Conservation (phyloP, 495 filamentous ascomycete species). For the Tuber melanosporum region DNA sequence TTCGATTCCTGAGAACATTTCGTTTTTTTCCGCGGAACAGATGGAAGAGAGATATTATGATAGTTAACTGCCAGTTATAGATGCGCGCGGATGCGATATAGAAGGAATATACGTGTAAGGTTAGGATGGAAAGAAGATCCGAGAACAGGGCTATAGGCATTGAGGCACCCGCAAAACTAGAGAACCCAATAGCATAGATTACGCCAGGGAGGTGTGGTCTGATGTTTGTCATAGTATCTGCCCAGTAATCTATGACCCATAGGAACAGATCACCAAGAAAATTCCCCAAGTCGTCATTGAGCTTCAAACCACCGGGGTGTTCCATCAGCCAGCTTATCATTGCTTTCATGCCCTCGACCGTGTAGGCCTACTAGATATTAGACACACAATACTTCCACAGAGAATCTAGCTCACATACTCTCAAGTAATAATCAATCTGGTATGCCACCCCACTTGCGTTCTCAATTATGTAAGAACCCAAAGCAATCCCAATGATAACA, state of each 20-base stretch:
- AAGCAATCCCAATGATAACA: slow-evolving; percentile 93
- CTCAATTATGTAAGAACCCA: slow-evolving; percentile 95
- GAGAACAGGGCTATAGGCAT: slow-evolving; percentile 97
- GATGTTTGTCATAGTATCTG: slow-evolving; percentile 51
- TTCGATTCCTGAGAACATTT: slow-evolving; percentile 92
- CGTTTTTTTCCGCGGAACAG: slow-evolving; percentile 96
- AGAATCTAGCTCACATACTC: slow-evolving; percentile 37
- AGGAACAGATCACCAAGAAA: slow-evolving; percentile 93
- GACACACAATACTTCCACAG: not conserved
- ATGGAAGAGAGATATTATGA: slow-evolving; percentile 94
- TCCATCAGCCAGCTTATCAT: slow-evolving; percentile 96
- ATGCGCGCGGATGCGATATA: slow-evolving; percentile 95
- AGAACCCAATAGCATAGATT: slow-evolving; percentile 89
- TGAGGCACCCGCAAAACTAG: slow-evolving; percentile 88
- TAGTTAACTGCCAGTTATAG: slow-evolving; percentile 96
- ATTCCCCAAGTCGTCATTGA: slow-evolving; percentile 87
- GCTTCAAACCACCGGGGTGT: slow-evolving; percentile 94
- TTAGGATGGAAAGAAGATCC: slow-evolving; percentile 84
- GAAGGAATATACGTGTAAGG: slow-evolving; percentile 94
- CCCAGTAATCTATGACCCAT: slow-evolving; percentile 98
- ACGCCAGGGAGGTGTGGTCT: slow-evolving; percentile 74
- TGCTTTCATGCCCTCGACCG: slow-evolving; percentile 77
- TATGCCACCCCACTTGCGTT: slow-evolving; percentile 79
- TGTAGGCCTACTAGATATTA: slow-evolving; percentile 52
- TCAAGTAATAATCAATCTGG: slow-evolving; percentile 71